These are phyloP conservation scores for Maudiozyma bulderi DNA, from an alignment of 805 yeast genomes.

Conservation along the genomic window DNA sequence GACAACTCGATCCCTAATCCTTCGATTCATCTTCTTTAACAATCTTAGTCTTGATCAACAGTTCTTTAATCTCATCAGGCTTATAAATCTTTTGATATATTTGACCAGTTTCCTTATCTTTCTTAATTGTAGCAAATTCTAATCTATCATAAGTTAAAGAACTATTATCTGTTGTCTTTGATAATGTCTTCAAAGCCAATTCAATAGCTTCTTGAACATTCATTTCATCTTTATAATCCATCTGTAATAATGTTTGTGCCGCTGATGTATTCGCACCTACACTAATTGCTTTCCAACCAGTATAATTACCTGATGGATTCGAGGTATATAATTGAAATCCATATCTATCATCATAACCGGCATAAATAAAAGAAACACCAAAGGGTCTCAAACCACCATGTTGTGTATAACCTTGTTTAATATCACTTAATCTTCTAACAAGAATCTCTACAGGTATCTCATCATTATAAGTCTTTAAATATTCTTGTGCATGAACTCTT, in stretches of 20 bases:
- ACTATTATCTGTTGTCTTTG: constrained; percentile 88
- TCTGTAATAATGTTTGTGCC: constrained; percentile 90
- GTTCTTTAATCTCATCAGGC: constrained; percentile 63
- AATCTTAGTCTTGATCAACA: constrained; percentile 66
- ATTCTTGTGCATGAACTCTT: constrained; percentile 74
- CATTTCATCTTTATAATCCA: constrained; percentile 83
- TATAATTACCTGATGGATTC: constrained; percentile 94
- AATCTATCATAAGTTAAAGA: constrained; percentile 80
- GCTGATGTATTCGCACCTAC: constrained; percentile 95
- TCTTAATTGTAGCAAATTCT: constrained; percentile 77
- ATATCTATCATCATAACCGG: constrained; percentile 85
- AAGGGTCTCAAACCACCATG: constrained; percentile 98
- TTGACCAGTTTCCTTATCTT: constrained; percentile 39
- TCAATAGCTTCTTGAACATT: constrained; percentile 67
- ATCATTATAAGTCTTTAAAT: constrained; percentile 79
- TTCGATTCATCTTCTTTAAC: constrained; percentile 33
- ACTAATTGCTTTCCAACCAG: constrained; percentile 97
- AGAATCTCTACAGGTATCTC: constrained; percentile 89
- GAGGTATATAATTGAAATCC: constrained; percentile 90
- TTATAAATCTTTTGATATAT: constrained; percentile 67
- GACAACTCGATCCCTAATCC: neutral
- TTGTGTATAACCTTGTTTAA: constrained; percentile 96
- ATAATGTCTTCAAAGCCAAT: constrained; percentile 80
- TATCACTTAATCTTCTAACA: constrained; percentile 81
- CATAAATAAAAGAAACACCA: constrained; percentile 93